A percentile compares a stretch with the other conserved stretches of the same genome.
Conservation (phyloP, 78 protist genomes). For the Dictyostelium purpureum region DNA sequence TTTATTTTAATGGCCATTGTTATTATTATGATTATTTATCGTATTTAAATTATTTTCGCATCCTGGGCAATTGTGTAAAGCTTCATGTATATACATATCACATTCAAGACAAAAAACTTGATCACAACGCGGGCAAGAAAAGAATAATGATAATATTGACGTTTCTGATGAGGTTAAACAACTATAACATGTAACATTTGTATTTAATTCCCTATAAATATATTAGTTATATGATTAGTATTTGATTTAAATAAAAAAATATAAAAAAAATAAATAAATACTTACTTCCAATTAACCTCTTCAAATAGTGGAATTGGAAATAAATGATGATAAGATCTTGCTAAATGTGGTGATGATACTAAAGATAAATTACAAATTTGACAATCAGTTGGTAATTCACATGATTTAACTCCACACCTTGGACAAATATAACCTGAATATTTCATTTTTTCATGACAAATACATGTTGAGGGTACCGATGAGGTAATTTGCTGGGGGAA, state of each 20-base stretch:
- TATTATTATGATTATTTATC: too few relatives aligned
- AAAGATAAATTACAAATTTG: slow-evolving; percentile 81
- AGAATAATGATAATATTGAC: slow-evolving; percentile 15
- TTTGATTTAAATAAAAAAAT: not conserved
- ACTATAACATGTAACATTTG: slow-evolving; percentile 18
- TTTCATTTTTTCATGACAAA: slow-evolving; percentile 71
- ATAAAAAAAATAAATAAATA: not conserved
- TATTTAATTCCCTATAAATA: not conserved
- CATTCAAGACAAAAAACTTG: slow-evolving; percentile 83
- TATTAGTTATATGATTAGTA: not conserved
- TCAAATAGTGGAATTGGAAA: slow-evolving; percentile 75
- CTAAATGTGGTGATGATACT: slow-evolving; percentile 90
- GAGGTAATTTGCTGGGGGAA: slow-evolving; percentile 79
- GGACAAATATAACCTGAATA: slow-evolving; percentile 86
- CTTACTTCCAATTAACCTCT: slow-evolving; percentile 52
- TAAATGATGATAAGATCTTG: slow-evolving; percentile 88
- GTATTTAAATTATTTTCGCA: slow-evolving; percentile 83
- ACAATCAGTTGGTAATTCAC: slow-evolving; percentile 88
- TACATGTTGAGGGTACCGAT: not conserved
- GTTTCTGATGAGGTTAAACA: slow-evolving; percentile 25
- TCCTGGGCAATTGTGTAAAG: slow-evolving; percentile 91
- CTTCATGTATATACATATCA: slow-evolving; percentile 85
- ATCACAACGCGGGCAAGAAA: slow-evolving; percentile 82
- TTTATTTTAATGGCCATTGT: too few relatives aligned
- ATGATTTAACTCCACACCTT: slow-evolving; percentile 75